A percentile compares a stretch with the other conserved stretches of the same genome.
Conservation (phyloP, 2,329 filamentous ascomycete genomes). For the Aspergillus terreus region DNA sequence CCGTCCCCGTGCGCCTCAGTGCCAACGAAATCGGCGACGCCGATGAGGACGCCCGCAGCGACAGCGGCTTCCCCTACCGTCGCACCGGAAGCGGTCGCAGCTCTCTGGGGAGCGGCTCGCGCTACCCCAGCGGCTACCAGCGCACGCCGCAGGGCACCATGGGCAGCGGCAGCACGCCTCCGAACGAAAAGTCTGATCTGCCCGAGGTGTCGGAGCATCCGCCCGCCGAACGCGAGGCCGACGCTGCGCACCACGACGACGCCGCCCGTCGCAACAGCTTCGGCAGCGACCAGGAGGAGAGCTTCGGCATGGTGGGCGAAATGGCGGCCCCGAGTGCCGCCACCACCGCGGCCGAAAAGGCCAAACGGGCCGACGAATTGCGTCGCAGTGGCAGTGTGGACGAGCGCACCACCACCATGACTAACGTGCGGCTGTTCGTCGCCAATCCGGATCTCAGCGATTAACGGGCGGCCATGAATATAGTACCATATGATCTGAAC, state of each 20-base stretch:
- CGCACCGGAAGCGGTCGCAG: constrained; percentile 58
- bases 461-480: constrained; percentile 11
- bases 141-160: constrained; percentile 39
- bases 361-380: constrained; percentile 42
- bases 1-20: constrained; percentile 85
- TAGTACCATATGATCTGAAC: background rate
- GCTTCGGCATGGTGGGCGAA: constrained; percentile 53
- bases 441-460: constrained; percentile 47
- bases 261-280: constrained; percentile 28
- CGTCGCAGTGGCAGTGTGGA: constrained; percentile 47
- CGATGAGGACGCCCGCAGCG: constrained; percentile 59
- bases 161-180: constrained; percentile 53
- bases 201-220: constrained; percentile 41
- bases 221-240: constrained; percentile 24
- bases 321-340: constrained; percentile 45
- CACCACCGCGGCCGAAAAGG: constrained; percentile 35
- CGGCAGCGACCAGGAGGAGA: constrained; percentile 45
- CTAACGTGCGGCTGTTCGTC: constrained; percentile 43
- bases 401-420: constrained; percentile 47
- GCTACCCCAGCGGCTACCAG: constrained; percentile 44
- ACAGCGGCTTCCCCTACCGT: constrained; percentile 43
- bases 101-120: constrained; percentile 48
- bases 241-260: constrained; percentile 23
- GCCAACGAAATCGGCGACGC: constrained; percentile 93
- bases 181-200: constrained; percentile 40